A percentile compares a stretch with the other conserved stretches of the same genome.
phyloP scores from a whole-genome alignment of 2,329 filamentous ascomycete species.

The Polytolypa hystricis region DNA sequence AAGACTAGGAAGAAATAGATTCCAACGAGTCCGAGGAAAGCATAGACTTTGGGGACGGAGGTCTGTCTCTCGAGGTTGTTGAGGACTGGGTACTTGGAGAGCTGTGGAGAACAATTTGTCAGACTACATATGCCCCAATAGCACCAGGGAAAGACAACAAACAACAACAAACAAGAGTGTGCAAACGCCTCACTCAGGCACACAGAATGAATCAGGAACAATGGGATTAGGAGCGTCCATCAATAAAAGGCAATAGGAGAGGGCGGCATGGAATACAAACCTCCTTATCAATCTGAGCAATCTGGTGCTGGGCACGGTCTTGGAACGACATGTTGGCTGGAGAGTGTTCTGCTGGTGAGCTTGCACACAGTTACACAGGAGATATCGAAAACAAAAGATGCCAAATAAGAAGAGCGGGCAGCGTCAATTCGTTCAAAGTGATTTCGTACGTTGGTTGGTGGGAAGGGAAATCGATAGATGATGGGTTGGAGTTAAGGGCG shows the following conservation, averaged over 20 bases:
- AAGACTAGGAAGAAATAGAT: constrained; percentile 62
- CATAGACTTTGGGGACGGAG: constrained; percentile 57
- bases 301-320: constrained; percentile 51
- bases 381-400: too few relatives aligned
- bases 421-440: too few relatives aligned
- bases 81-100: constrained; percentile 56
- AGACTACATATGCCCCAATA: not conserved
- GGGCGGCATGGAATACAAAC: constrained; percentile 35
- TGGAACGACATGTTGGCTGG: constrained; percentile 34
- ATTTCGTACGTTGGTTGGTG: too few relatives aligned
- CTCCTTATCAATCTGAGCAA: constrained; percentile 59
- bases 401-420: too few relatives aligned
- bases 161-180: not conserved
- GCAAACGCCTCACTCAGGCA: too few relatives aligned
- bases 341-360: too few relatives aligned
- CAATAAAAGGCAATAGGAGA: constrained; percentile 7
- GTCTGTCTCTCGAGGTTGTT: constrained; percentile 60
- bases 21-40: constrained; percentile 51
- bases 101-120: constrained; percentile 32
- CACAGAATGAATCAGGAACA: too few relatives aligned
- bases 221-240: too few relatives aligned
- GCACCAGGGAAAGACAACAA: not conserved
- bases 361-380: too few relatives aligned
- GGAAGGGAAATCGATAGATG: too few relatives aligned
- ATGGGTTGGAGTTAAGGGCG: too few relatives aligned